phyloP scores from a whole-genome alignment of 2,329 filamentous ascomycete species.

The Neonectria neomacrospora region DNA sequence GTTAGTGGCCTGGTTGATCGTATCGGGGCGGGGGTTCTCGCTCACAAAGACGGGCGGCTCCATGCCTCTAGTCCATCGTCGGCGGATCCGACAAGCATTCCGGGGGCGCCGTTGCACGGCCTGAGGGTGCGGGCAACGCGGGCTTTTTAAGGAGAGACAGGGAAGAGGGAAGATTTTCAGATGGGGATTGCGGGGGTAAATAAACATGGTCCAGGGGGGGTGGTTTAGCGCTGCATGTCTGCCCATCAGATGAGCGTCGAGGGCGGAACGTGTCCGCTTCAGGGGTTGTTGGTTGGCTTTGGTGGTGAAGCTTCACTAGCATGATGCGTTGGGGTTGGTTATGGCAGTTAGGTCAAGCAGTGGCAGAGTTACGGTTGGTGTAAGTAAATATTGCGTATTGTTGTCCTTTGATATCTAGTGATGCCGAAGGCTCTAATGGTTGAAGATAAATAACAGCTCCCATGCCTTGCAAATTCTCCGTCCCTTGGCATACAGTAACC shows the following conservation, averaged over 20 bases:
- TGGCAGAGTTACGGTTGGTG: too few relatives aligned
- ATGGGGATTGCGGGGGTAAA: slow-evolving; percentile 9
- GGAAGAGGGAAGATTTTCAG: not conserved
- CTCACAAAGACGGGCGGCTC: slow-evolving; percentile 27
- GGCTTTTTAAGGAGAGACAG: not conserved
- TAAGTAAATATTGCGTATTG: too few relatives aligned
- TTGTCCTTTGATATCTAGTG: too few relatives aligned
- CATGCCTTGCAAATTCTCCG: too few relatives aligned
- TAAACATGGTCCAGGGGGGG: not conserved
- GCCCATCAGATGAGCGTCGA: not conserved
- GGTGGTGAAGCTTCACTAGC: not conserved
- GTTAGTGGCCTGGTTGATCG: not conserved
- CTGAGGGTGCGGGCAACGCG: not conserved
- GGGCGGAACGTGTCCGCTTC: not conserved
- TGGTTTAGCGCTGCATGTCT: not conserved
- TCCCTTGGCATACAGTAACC: too few relatives aligned
- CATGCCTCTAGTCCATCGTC: slow-evolving; percentile 18
- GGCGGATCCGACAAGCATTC: slow-evolving; percentile 11
- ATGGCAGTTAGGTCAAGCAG: too few relatives aligned
- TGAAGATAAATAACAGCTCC: too few relatives aligned
- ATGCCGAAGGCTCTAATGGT: too few relatives aligned
- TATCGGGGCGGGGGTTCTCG: not conserved
- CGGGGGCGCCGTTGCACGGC: slow-evolving; percentile 7
- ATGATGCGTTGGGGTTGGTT: not conserved
- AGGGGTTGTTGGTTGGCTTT: not conserved